Evolutionary conservation across 306 rosid genomes (phyloP), one percentile per base, ranked within the genome.

Genomic region (Rosa chinensis): DNA sequence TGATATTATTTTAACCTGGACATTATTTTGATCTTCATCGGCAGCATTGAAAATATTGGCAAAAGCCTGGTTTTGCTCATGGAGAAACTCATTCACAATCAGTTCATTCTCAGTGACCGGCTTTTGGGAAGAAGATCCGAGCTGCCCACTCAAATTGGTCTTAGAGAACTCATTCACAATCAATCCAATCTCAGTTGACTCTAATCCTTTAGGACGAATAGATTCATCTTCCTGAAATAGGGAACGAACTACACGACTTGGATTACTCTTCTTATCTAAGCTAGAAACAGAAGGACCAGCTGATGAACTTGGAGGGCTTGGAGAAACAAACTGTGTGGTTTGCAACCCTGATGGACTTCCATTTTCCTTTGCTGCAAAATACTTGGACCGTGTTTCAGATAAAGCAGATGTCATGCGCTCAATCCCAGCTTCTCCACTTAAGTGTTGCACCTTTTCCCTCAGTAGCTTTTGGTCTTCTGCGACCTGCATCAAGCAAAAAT

Each of bases 341-440:
- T 76, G 84, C 17, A 76, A 69, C 61, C 85, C 79, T 45, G 70
- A 56, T 43, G 88, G 91, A 82, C 88, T 95, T 80, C 85, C 86
- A 5, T 79, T 87, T 74, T 83, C 93, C 83, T 78, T 84, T 28
- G 87, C 91, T 78, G 80, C 76, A 50, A 87, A 87, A 90, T 86
- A 90, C 71, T 86, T 89, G 45, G 89, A 89, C 85, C 99, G 88
- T 73, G 99, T 90, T 84, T 91, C 96, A 77, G 94, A 92, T 58
- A 95, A 76, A 74, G 97, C 98, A 78, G 69, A 77, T 72, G 89
- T 88, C 98, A 95, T 91, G 43, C 93, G 95, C 89, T 84, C 90
- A 73, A 92, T 86, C 84, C 99, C 99, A 61, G 94, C 92, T 83
- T 91, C 90, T 70, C 99, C 99, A 87, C 97, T 85, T 49, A 95